Conservation (phyloP, 2,329 filamentous ascomycete species). For the Stagonosporopsis vannaccii region DNA sequence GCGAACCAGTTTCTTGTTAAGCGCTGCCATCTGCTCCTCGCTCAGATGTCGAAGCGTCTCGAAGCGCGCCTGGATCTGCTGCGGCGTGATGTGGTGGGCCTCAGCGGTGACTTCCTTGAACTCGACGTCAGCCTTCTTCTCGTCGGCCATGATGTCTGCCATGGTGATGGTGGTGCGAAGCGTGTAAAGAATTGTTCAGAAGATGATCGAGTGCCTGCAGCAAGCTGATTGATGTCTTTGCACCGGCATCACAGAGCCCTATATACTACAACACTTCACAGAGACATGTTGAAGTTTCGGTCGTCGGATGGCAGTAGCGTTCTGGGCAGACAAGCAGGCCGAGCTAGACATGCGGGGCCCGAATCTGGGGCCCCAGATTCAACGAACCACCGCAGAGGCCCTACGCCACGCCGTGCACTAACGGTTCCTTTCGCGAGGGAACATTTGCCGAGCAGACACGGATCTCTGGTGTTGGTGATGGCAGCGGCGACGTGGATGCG, state of each 20-base stretch:
- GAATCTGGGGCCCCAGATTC: conserved; percentile 23
- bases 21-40: conserved; percentile 33
- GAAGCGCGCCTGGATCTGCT: conserved; percentile 38
- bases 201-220: neutral
- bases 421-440: neutral
- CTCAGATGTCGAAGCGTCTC: conserved; percentile 33
- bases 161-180: conserved; percentile 3
- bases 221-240: neutral
- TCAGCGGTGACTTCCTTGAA: conserved; percentile 25
- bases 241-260: conserved; percentile 1
- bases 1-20: conserved; percentile 30
- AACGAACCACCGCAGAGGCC: conserved; percentile 18
- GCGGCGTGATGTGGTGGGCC: conserved; percentile 28
- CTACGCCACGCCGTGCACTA: conserved; percentile 13
- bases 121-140: conserved; percentile 26
- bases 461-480: neutral
- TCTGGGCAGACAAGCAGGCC: neutral
- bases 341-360: conserved; percentile 22
- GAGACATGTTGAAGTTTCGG: conserved; percentile 1
- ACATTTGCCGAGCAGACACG: neutral
- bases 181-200: neutral
- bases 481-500: neutral
- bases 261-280: conserved; percentile 6
- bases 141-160: conserved; percentile 20
- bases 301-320: conserved; percentile 7